Evolutionary conservation across 768 basidiomycete species (phyloP), one percentile per base, ranked within the genome.

Genomic region (Podaxis sp.): DNA sequence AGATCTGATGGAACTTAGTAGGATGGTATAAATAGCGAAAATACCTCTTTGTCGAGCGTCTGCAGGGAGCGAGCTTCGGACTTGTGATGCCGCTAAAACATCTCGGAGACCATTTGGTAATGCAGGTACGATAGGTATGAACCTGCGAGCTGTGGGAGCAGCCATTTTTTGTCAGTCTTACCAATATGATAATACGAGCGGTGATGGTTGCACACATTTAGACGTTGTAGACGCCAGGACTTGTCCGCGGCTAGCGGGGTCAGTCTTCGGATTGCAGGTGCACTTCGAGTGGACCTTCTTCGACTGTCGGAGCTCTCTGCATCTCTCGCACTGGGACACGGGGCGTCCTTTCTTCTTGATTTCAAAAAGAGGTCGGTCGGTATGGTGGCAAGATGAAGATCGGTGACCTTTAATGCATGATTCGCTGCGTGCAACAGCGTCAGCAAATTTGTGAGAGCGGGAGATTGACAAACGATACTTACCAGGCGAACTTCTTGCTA

Each of bases 351-450:
- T 95, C 79, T 90, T 92, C 81, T 94, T 93, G 63, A 96, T 88
- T 73, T 96, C 93, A 65, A 92, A 94, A n/a, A 97, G 80, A 3
- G 94, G 93, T 19, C 95, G 81, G 67, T 94, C 91, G 33, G 86
- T 86, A 71, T 97, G 95, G 53, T 84, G 83, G 73, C 95, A 97
- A 13, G 86, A 86, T 2, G 93, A 94, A 12, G 94, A 95, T 57
- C 95, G 87, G 70, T 97, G 94, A 0, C 95, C 95, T 76, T 95
- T 95, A 72, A 96, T 95, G 74, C 95, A 97, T 12, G 93, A 89
- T 78, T 90, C 91, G 74, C 94, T 95, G 68, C 22, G 37, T 38
- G 55, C 43, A 38, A 17, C 36, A 22, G 55, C 40, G 65, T 65
- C 38, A 65, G 55, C 17, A 62, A 53, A 17, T 24, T 36, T 33